A percentile compares a stretch with the other conserved stretches of the same genome.
Evolutionary conservation across 2,329 filamentous ascomycete genomes (phyloP).

Genomic region (Talaromyces rugulosus): DNA sequence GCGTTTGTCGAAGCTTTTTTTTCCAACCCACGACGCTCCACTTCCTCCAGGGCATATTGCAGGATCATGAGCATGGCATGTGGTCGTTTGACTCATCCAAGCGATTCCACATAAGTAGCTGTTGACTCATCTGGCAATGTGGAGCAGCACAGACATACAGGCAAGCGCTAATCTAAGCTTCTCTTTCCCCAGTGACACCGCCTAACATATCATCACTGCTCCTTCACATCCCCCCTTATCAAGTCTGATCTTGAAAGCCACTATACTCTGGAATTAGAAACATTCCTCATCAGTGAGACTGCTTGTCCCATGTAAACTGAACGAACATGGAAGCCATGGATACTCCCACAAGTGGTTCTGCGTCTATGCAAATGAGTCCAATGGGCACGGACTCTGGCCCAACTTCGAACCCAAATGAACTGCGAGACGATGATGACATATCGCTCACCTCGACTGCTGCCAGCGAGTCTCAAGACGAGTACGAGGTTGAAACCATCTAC

Average conservation of each 20-base stretch:
- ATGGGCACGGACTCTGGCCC: not conserved
- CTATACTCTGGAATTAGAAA: not conserved
- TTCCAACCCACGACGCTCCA: not conserved
- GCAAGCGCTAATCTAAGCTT: not conserved
- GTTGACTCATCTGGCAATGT: not conserved
- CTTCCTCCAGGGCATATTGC: not conserved
- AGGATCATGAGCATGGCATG: not conserved
- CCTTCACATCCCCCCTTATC: not conserved
- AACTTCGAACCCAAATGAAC: not conserved
- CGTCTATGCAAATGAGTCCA: not conserved
- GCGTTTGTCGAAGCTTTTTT: not conserved
- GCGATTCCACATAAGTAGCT: not conserved
- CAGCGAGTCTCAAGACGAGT: slow-evolving; percentile 46
- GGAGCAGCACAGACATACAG: not conserved
- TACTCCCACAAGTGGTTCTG: not conserved
- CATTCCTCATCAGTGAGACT: not conserved
- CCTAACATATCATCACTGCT: not conserved
- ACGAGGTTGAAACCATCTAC: slow-evolving; percentile 38
- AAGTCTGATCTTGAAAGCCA: not conserved
- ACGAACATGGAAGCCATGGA: not conserved
- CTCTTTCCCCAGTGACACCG: not conserved
- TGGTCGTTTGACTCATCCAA: not conserved
- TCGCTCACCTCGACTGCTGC: slow-evolving; percentile 53
- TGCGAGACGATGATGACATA: slow-evolving; percentile 48
- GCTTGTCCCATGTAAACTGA: not conserved